A percentile compares a stretch with the other conserved stretches of the same genome.
These are phyloP conservation scores for Populus tomentosa DNA, from an alignment of 441 rosid genomes.

Conservation along the genomic window DNA sequence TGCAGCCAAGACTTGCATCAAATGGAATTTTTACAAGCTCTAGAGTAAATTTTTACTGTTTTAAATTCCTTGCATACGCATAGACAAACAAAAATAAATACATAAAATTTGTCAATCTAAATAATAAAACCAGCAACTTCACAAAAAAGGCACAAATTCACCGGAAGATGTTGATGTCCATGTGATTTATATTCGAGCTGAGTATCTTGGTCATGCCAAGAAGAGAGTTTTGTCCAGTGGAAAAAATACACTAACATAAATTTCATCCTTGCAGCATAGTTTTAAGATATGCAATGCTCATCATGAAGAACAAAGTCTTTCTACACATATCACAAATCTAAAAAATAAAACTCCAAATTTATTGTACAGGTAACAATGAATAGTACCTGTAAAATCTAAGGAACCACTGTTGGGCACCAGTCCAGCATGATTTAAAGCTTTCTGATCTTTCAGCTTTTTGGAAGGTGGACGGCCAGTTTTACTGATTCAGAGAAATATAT, in stretches of 20 bases:
- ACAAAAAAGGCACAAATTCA: neutral
- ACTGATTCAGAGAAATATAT: constrained; percentile 37
- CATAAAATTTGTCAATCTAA: neutral
- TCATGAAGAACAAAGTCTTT: neutral
- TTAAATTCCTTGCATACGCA: neutral
- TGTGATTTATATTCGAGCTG: neutral
- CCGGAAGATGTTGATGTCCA: neutral
- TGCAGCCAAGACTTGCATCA: constrained; percentile 5
- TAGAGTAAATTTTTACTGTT: neutral
- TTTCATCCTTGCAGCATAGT: neutral
- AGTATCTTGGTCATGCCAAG: neutral
- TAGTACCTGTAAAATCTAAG: constrained; percentile 60
- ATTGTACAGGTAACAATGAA: constrained; percentile 5
- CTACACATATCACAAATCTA: neutral
- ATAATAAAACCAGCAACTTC: neutral
- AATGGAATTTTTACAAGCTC: neutral
- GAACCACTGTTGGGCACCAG: constrained; percentile 40
- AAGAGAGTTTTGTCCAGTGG: constrained; percentile 6
- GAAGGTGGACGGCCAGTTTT: constrained; percentile 90
- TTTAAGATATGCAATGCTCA: constrained; percentile 1
- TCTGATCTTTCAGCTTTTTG: constrained; percentile 78
- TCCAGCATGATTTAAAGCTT: constrained; percentile 52
- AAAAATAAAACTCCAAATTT: constrained; percentile 11
- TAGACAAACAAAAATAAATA: neutral
- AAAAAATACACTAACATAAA: neutral